These are phyloP conservation scores for Fagopyrum esculentum DNA, from an alignment of 148 eudicot genomes.

Conservation along the genomic window DNA sequence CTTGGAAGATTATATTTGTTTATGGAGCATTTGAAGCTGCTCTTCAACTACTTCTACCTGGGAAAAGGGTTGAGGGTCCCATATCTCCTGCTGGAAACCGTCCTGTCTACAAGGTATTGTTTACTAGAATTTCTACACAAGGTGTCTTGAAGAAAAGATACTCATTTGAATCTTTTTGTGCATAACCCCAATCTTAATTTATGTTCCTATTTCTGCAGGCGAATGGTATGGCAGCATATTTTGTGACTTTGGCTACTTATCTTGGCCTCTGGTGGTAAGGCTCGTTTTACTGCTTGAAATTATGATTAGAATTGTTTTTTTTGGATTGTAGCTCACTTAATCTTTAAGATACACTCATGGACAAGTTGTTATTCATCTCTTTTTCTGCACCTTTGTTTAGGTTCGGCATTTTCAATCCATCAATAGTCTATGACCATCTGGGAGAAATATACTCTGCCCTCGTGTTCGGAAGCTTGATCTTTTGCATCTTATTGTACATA, in stretches of 20 bases:
- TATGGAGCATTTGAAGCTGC: constrained; percentile 92
- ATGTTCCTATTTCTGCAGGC: constrained; percentile 44
- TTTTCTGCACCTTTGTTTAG: constrained; percentile 31
- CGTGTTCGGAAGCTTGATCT: constrained; percentile 85
- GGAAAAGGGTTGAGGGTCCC: constrained; percentile 90
- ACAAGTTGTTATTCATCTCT: not conserved
- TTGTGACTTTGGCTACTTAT: constrained; percentile 74
- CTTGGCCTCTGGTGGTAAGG: constrained; percentile 88
- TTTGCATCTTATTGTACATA: constrained; percentile 70
- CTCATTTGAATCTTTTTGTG: not conserved
- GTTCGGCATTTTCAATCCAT: constrained; percentile 82
- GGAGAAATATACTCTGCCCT: constrained; percentile 93
- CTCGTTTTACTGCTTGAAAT: not conserved
- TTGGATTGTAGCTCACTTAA: not conserved
- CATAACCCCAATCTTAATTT: not conserved
- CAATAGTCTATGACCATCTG: constrained; percentile 83
- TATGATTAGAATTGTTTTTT: not conserved
- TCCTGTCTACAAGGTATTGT: constrained; percentile 79
- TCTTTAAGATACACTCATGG: not conserved
- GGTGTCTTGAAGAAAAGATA: not conserved
- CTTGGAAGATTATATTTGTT: constrained; percentile 79
- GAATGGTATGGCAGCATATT: constrained; percentile 77
- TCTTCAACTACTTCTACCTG: constrained; percentile 76
- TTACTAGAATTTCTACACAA: not conserved
- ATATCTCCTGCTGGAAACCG: constrained; percentile 82